Evolutionary conservation across 192 early-diverging fungal genomes (phyloP).

Genomic region (Geranomyces michiganensis): DNA sequence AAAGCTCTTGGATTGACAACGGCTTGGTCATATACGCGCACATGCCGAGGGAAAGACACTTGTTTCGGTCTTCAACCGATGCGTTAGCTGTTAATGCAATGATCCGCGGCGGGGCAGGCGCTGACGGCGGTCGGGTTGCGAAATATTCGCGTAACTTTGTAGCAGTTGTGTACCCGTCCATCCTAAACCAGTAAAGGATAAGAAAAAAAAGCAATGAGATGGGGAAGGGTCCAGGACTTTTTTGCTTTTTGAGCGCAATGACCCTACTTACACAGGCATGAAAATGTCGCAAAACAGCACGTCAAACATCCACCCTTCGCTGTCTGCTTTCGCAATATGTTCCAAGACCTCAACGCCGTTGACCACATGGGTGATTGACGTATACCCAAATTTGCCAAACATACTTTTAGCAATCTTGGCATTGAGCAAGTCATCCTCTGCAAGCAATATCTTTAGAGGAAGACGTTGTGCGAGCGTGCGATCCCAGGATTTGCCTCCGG

Average conservation of each 20-base stretch:
- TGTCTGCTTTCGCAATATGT: background rate
- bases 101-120: background rate
- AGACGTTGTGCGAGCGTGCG: constrained; percentile 3
- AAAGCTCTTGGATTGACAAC: constrained; percentile 14
- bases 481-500: constrained; percentile 3
- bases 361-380: background rate
- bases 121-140: background rate
- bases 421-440: constrained; percentile 19
- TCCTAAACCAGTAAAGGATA: constrained; percentile 6
- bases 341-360: constrained; percentile 1
- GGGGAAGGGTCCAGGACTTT: no score
- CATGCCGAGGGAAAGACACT: constrained; percentile 21
- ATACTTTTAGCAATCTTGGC: constrained; percentile 2
- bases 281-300: constrained; percentile 14
- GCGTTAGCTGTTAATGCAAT: constrained; percentile 24
- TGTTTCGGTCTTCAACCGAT: constrained; percentile 20
- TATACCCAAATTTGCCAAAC: constrained; percentile 19
- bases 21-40: constrained; percentile 23
- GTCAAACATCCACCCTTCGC: constrained; percentile 19
- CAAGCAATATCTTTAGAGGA: constrained; percentile 10
- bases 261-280: constrained; percentile 7
- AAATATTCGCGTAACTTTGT: background rate
- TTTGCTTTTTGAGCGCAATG: background rate
- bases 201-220: no score
- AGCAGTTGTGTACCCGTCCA: constrained; percentile 21